These are phyloP conservation scores for Lanmaoa pseudosensibilis DNA, from an alignment of 768 basidiomycete species.

Conservation along the genomic window DNA sequence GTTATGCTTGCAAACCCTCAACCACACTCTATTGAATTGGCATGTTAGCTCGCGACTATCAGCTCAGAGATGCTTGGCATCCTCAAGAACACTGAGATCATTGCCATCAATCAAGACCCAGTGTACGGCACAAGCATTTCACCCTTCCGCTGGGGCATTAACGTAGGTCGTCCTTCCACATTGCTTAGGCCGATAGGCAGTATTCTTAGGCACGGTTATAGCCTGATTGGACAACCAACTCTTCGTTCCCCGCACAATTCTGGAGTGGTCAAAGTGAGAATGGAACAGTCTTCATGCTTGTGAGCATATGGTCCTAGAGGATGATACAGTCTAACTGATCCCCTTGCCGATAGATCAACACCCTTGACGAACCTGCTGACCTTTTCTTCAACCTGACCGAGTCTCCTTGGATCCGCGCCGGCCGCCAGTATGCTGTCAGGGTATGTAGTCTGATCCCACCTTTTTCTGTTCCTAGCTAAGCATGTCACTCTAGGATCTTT, in stretches of 20 bases:
- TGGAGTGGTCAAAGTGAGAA: conserved; percentile 67
- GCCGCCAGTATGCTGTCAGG: conserved; percentile 59
- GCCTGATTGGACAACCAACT: conserved; percentile 38
- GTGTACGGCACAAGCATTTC: conserved; percentile 60
- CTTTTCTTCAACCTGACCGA: conserved; percentile 64
- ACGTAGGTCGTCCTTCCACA: conserved; percentile 40
- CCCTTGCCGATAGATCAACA: conserved; percentile 48
- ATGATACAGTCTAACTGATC: background rate
- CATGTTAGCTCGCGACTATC: conserved; percentile 48
- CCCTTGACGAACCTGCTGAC: conserved; percentile 50
- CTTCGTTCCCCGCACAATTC: conserved; percentile 58
- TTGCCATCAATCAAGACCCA: conserved; percentile 68
- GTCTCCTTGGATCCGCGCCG: conserved; percentile 69
- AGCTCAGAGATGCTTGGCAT: conserved; percentile 51
- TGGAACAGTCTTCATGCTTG: conserved; percentile 67
- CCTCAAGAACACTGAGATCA: conserved; percentile 59
- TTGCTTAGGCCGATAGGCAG: too few relatives aligned
- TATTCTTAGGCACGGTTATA: conserved; percentile 11
- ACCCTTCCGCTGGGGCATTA: conserved; percentile 68
- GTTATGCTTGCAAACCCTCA: conserved; percentile 15
- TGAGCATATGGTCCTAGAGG: conserved; percentile 25
- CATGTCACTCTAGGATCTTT: conserved; percentile 51
- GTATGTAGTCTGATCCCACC: conserved; percentile 36
- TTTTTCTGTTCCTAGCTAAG: background rate
- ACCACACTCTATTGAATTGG: background rate